A percentile compares a stretch with the other conserved stretches of the same genome.
phyloP scores from a whole-genome alignment of 352 stramenopile species.

The Elongisporangium anandrum region DNA sequence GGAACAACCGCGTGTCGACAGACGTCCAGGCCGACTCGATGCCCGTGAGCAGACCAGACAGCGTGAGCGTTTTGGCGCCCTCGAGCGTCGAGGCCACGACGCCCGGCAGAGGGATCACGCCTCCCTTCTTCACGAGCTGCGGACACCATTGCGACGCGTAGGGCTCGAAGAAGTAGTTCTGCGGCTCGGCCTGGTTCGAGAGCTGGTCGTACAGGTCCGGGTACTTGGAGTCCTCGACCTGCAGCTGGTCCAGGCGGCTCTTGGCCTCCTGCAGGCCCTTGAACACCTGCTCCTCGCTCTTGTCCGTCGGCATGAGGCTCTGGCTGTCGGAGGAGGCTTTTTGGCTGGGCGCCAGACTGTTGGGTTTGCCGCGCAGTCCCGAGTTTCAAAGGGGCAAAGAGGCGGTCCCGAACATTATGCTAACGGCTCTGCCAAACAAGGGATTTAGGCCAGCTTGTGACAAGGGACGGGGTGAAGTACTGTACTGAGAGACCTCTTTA shows the following conservation, averaged over 20 bases:
- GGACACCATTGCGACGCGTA: conserved; percentile 79
- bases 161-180: conserved; percentile 89
- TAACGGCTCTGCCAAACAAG: not conserved
- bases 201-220: conserved; percentile 81
- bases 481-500: not conserved
- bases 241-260: conserved; percentile 66
- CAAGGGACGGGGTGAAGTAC: not conserved
- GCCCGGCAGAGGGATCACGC: conserved; percentile 55
- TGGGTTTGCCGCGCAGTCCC: not conserved
- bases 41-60: conserved; percentile 91
- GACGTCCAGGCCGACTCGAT: conserved; percentile 93
- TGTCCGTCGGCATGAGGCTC: conserved; percentile 13
- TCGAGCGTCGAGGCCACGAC: conserved; percentile 71
- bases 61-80: conserved; percentile 58
- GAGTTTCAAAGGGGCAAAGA: too few species aligned
- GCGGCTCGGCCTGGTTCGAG: conserved; percentile 73
- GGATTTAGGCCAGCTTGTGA: conserved; percentile 1
- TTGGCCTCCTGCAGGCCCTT: conserved; percentile 72
- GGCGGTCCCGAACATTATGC: not conserved
- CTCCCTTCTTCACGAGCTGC: conserved; percentile 75
- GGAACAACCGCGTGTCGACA: conserved; percentile 92
- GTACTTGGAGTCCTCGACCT: conserved; percentile 66
- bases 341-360: conserved; percentile 17
- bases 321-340: not conserved
- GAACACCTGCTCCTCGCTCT: conserved; percentile 38